phyloP scores from a whole-genome alignment of 2,329 filamentous ascomycete species.

The Alternaria brassicae region DNA sequence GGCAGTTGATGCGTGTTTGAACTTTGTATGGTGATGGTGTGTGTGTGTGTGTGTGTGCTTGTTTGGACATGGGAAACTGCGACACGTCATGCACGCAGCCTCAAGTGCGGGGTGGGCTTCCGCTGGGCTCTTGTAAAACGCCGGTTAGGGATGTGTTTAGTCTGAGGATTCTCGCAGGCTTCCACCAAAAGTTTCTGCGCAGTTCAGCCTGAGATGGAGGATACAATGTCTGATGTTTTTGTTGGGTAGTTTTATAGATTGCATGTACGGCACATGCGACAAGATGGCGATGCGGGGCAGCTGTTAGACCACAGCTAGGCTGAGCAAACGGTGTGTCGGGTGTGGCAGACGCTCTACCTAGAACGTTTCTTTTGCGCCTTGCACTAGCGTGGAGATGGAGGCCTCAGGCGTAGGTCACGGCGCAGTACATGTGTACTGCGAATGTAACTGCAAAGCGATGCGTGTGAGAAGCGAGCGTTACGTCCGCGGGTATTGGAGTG shows the following conservation, averaged over 20 bases:
- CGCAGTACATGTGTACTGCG: background rate
- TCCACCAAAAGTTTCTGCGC: background rate
- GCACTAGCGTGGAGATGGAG: background rate
- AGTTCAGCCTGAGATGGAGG: background rate
- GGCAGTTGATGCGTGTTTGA: conserved; percentile 1
- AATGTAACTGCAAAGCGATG: background rate
- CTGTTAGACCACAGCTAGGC: background rate
- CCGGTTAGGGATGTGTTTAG: background rate
- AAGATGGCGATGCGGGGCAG: conserved; percentile 1
- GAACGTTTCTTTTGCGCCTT: conserved; percentile 1
- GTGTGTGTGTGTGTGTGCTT: conserved; percentile 10
- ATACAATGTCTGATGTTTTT: background rate
- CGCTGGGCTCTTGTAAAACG: background rate
- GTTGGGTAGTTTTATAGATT: background rate
- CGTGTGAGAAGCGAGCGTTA: background rate
- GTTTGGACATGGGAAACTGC: conserved; percentile 1
- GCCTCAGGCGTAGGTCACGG: background rate
- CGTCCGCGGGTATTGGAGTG: background rate
- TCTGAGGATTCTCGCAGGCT: background rate
- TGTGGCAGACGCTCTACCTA: background rate
- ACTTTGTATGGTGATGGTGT: conserved; percentile 4
- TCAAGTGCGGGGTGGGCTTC: conserved; percentile 2
- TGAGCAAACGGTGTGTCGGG: conserved; percentile 1
- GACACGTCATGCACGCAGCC: conserved; percentile 7
- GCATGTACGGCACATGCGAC: background rate